Evolutionary conservation across 139 green algal species (phyloP), one percentile per base, ranked within the genome.

Genomic region (Chlorella sp.): DNA sequence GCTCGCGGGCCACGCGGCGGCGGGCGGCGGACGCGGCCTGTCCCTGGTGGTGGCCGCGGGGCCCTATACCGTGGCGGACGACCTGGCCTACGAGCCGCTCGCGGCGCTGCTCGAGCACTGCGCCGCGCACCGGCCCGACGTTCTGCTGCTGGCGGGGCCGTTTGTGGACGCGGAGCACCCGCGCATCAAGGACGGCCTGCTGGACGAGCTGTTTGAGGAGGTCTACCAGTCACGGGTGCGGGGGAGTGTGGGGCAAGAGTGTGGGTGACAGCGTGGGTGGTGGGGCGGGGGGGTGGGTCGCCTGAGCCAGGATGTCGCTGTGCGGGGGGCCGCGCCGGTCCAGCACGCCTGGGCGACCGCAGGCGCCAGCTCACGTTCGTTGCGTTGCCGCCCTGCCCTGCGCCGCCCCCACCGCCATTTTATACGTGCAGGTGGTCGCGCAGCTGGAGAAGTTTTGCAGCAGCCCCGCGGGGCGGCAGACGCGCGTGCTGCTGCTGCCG

Each of bases 151-250:
- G 46, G 48, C 92, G 66, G 93, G 95, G 2, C 95, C 95, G 5
- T 99, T 98, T 82, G 89, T 99, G 53, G 95, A 99, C 82, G 82
- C 53, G 6, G 87, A 97, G 67, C 91, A 98, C 76, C 84, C 91
- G 5, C 7, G 64, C 1, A 62, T 99, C 1, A 48, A 65, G n/a
- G 29, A 62, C 0, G 95, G 93, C 29, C 51, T 58, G 43, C 43
- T 97, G n/a, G 71, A 93, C 0, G 59, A 89, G 14, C 87, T 79
- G 2, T 97, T 94, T 74, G 87, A 98, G 33, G 73, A 90, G 4
- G 6, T 97, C 38, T 94, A 93, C 59, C 74, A 82, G 23, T 51
- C 74, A 36, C 65, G 91, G 83, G 80, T 93, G 48, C 38, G 88
- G 12, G 12, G 23, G 25, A 8, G 8, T 15, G 12, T 23, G n/a